Evolutionary conservation across 768 basidiomycete genomes (phyloP).

Genomic region (Fomitopsis pulvina): DNA sequence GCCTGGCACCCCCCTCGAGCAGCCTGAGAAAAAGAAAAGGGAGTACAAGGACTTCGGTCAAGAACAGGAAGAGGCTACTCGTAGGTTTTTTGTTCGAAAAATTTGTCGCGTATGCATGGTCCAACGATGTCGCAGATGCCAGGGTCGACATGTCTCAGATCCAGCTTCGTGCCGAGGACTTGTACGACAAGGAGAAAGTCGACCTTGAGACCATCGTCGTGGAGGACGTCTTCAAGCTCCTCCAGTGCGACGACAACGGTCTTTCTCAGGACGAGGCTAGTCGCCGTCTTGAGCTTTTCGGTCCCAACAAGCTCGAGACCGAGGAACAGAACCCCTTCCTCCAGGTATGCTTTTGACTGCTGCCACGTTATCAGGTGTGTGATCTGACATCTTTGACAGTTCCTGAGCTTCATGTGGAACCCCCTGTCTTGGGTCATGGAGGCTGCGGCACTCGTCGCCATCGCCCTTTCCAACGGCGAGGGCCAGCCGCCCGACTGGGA

Average conservation of each 20-base stretch:
- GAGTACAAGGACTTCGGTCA: conserved; percentile 86
- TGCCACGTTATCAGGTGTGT: neutral
- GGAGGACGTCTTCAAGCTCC: conserved; percentile 93
- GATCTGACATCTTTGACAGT: conserved; percentile 33
- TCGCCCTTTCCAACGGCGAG: conserved; percentile 92
- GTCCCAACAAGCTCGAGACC: conserved; percentile 89
- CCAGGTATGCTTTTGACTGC: conserved; percentile 43
- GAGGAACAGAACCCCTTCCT: conserved; percentile 90
- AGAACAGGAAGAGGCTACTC: conserved; percentile 50
- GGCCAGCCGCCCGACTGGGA: conserved; percentile 87
- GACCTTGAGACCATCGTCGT: conserved; percentile 95
- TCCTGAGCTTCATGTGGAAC: conserved; percentile 99
- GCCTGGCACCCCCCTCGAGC: conserved; percentile 19
- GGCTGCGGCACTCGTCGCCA: conserved; percentile 89
- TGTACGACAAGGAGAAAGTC: conserved; percentile 99
- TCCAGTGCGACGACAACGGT: conserved; percentile 85
- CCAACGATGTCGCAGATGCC: conserved; percentile 43
- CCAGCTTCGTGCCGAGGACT: conserved; percentile 85
- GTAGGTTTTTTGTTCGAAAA: conserved; percentile 41
- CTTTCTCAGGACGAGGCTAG: conserved; percentile 65
- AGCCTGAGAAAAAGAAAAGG: conserved; percentile 50
- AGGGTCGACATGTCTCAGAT: conserved; percentile 84
- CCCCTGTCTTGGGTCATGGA: conserved; percentile 99
- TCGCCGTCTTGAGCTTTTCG: conserved; percentile 87
- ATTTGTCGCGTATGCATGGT: neutral